Percentiles rank a stretch among this genome's conserved stretches.
These are phyloP conservation scores for Colletotrichum echinochloae DNA, from an alignment of 2,329 filamentous ascomycete species.

Conservation along the genomic window DNA sequence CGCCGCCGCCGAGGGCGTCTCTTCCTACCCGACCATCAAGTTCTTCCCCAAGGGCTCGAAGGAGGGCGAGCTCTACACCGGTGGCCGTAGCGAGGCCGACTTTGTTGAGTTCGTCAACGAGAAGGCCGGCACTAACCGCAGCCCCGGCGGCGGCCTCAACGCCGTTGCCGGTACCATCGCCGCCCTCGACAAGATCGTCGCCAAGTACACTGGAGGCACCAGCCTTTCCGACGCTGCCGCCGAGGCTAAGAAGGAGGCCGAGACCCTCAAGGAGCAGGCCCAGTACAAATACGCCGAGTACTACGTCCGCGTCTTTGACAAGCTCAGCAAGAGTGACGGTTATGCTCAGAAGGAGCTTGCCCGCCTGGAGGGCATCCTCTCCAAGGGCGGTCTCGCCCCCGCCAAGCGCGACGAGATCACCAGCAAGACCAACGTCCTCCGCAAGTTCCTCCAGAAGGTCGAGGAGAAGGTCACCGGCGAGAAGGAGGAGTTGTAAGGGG, in stretches of 20 bases:
- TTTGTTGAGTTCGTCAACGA: constrained; percentile 87
- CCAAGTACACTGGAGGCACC: constrained; percentile 76
- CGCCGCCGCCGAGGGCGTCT: constrained; percentile 80
- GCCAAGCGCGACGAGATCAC: constrained; percentile 91
- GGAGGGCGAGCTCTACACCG: constrained; percentile 77
- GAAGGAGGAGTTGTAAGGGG: constrained; percentile 78
- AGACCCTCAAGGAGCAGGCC: constrained; percentile 70
- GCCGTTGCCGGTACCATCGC: constrained; percentile 84
- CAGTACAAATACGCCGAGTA: constrained; percentile 88
- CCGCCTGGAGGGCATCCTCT: constrained; percentile 81
- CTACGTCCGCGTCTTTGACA: constrained; percentile 91
- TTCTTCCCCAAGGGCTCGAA: constrained; percentile 91
- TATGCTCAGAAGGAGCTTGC: constrained; percentile 89
- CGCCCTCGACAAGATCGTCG: constrained; percentile 79
- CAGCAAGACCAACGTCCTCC: constrained; percentile 88
- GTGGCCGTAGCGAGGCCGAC: constrained; percentile 80
- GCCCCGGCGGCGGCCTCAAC: constrained; percentile 83
- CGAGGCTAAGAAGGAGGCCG: constrained; percentile 79
- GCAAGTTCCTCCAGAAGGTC: constrained; percentile 76
- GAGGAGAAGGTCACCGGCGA: constrained; percentile 60
- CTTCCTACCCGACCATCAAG: constrained; percentile 96
- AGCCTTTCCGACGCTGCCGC: constrained; percentile 72
- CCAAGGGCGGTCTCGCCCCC: constrained; percentile 86
- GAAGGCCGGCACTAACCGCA: constrained; percentile 88
- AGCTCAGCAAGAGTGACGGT: constrained; percentile 80